Percentiles rank a stretch among this genome's conserved stretches.
These are phyloP conservation scores for Cadophora malorum DNA, from an alignment of 2,329 filamentous ascomycete species.

Conservation along the genomic window DNA sequence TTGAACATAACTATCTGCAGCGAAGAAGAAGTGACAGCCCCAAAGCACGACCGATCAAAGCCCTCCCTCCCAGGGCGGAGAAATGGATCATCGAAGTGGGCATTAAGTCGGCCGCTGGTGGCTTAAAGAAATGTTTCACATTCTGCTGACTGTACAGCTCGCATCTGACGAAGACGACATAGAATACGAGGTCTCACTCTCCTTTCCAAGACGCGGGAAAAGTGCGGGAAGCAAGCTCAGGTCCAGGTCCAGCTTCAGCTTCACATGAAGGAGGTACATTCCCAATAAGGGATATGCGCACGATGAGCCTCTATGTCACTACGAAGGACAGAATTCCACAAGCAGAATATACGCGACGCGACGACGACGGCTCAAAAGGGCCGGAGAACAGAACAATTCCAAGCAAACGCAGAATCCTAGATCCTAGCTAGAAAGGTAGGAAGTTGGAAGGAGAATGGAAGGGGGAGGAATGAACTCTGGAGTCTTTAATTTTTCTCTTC, in stretches of 20 bases:
- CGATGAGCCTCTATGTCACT: too few species aligned
- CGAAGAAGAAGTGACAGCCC: too few species aligned
- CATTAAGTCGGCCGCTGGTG: background rate
- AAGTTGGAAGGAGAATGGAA: too few species aligned
- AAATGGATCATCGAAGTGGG: too few species aligned
- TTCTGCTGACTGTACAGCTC: conserved; percentile 5
- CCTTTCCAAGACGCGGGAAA: background rate
- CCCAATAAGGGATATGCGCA: background rate
- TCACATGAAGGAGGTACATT: background rate
- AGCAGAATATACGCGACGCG: too few species aligned
- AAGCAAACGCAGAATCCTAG: background rate
- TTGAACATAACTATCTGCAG: too few species aligned
- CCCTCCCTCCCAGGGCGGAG: too few species aligned
- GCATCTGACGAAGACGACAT: background rate
- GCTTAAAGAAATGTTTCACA: conserved; percentile 1
- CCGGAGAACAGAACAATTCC: background rate
- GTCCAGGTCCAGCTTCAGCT: background rate
- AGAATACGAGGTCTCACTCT: conserved; percentile 6
- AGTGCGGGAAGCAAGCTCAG: background rate
- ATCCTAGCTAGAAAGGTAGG: background rate
- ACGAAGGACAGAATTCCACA: too few species aligned
- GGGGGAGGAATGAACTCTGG: background rate
- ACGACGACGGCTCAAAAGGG: background rate
- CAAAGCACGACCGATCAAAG: too few species aligned
- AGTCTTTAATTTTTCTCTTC: background rate